These are phyloP conservation scores for Penicillium sp. DNA, from an alignment of 2,329 filamentous ascomycete genomes.

Conservation along the genomic window DNA sequence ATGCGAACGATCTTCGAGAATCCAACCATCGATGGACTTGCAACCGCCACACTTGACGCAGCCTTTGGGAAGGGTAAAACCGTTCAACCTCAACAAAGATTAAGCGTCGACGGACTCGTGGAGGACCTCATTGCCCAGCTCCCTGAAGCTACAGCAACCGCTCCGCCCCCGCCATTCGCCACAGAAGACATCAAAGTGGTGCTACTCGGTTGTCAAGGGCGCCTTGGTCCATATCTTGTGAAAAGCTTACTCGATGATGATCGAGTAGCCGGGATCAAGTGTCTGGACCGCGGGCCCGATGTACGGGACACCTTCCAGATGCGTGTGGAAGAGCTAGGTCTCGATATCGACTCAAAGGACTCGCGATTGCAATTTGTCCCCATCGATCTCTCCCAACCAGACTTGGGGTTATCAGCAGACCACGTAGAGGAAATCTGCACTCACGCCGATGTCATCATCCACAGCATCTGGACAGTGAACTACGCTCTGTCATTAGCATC, in stretches of 20 bases:
- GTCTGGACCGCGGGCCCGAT: conserved; percentile 6
- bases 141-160: conserved; percentile 2
- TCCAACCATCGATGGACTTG: conserved; percentile 13
- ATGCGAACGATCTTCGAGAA: conserved; percentile 15
- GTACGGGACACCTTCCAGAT: conserved; percentile 6
- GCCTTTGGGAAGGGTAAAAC: not conserved
- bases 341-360: conserved; percentile 5
- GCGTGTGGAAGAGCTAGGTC: conserved; percentile 4
- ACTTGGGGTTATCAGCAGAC: conserved; percentile 2
- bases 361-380: conserved; percentile 10
- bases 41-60: conserved; percentile 12
- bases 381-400: conserved; percentile 7
- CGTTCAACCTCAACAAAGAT: not conserved
- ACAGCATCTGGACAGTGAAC: conserved; percentile 14
- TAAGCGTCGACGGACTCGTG: not conserved
- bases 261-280: conserved; percentile 11
- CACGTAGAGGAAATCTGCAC: conserved; percentile 8
- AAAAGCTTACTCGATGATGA: conserved; percentile 8
- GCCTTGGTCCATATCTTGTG: conserved; percentile 11
- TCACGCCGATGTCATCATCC: conserved; percentile 11
- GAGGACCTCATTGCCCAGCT: conserved; percentile 7
- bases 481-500: conserved; percentile 9
- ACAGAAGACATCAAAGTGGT: conserved; percentile 11
- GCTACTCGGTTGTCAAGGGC: conserved; percentile 9
- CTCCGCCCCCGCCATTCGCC: not conserved